Evolutionary conservation across 768 basidiomycete species (phyloP), one percentile per base, ranked within the genome.

Genomic region (Lactifluus rugatus): DNA sequence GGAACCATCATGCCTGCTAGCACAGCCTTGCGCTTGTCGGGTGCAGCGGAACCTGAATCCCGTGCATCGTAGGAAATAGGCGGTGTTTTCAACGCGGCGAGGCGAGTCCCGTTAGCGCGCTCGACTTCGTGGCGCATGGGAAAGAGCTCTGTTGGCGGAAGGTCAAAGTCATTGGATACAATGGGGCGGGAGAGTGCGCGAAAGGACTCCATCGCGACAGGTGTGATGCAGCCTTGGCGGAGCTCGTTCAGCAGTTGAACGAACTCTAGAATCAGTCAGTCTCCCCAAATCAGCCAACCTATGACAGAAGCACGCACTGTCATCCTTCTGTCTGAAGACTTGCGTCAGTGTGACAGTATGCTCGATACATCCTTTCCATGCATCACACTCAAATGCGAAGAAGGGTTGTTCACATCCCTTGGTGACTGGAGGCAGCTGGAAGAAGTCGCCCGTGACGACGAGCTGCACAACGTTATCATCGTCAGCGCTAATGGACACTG

Each of bases 271-370:
- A 6, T 34, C 19, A 21, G 25, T 59, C 25, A 59, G 48, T 44
- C n/a, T 11, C 2, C n/a, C 3, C 25, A 5, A 6, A 23, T 17
- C 19, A 52, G 5, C 34, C 16, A 17, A 31, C 25, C 2, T 28
- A 23, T 25, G 17, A 16, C 17, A 28, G n/a, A 32, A 48, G 28
- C n/a, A 60, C 81, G 62, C 61, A 86, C 86, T 70, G 46, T 78
- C 75, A 66, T 88, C 86, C 52, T 83, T 87, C 67, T 90, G 88
- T 26, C 88, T 71, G 70, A 86, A 89, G 4, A 90, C 88, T 63
- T 85, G 81, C 5, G 76, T 82, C 2, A 91, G 74, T 51, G 79
- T 84, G 57, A 88, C 76, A 1, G 81, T 86, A 50, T 75, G 71
- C 49, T 81, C 75, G 48, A 83, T 73, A 59, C 82, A 80, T n/a